Evolutionary conservation across 2,329 filamentous ascomycete species (phyloP).

Genomic region (Fusarium circinatum): DNA sequence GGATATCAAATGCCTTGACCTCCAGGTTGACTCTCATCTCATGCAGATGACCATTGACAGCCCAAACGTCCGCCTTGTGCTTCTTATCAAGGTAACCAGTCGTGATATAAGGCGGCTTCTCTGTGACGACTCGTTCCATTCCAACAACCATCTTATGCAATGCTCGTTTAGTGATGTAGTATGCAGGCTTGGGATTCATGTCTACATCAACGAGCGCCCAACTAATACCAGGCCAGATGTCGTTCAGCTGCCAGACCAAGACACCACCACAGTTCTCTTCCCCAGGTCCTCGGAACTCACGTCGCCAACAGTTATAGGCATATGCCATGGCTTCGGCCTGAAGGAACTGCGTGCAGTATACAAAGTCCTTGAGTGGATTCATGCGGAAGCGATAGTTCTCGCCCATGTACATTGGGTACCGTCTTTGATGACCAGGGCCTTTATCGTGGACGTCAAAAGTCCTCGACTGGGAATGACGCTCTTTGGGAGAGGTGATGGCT

Average conservation of each 20-base stretch:
- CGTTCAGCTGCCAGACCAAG: conserved; percentile 12
- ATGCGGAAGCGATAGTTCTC: conserved; percentile 7
- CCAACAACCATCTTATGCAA: not conserved
- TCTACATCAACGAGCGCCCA: not conserved
- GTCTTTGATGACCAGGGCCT: conserved; percentile 3
- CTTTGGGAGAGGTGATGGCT: not conserved
- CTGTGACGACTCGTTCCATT: not conserved
- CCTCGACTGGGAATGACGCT: not conserved
- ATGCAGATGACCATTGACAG: not conserved
- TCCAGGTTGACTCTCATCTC: not conserved
- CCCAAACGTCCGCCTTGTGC: not conserved
- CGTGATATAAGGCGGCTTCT: conserved; percentile 4
- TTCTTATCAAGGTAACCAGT: conserved; percentile 1
- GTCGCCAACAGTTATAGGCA: conserved; percentile 10
- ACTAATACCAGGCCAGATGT: conserved; percentile 11
- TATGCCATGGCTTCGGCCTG: not conserved
- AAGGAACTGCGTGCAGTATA: conserved; percentile 1
- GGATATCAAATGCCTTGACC: not conserved
- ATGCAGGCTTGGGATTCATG: not conserved
- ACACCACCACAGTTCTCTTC: conserved; percentile 1
- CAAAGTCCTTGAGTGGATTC: not conserved
- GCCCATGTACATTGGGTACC: conserved; percentile 7
- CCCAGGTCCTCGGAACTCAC: not conserved
- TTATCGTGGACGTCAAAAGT: conserved; percentile 1
- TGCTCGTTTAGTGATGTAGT: not conserved